Conservation (phyloP, 768 basidiomycete species). For the Gymnopilus dilepis region DNA sequence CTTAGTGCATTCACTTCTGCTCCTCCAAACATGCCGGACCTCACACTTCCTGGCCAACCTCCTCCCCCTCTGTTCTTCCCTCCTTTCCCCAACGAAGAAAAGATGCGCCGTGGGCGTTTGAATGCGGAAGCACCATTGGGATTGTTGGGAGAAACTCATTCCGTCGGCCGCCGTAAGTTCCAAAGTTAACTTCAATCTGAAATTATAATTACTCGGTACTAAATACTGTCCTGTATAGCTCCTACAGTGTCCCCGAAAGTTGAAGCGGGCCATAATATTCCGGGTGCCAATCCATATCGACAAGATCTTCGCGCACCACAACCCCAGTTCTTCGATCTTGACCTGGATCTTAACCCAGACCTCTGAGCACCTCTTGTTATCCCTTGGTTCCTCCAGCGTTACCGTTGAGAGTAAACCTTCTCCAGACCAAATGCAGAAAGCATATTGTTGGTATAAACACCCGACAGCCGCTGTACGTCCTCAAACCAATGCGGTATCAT, state of each 20-base stretch:
- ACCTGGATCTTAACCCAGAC: slow-evolving; percentile 86
- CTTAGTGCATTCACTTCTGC: slow-evolving; percentile 88
- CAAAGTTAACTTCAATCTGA: slow-evolving; percentile 9
- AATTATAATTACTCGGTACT: neutral
- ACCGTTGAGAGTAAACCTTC: neutral
- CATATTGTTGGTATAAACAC: neutral
- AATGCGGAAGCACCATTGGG: slow-evolving; percentile 84
- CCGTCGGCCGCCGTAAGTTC: slow-evolving; percentile 73
- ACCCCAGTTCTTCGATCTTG: slow-evolving; percentile 75
- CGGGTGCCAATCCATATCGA: slow-evolving; percentile 71
- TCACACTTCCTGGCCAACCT: slow-evolving; percentile 69
- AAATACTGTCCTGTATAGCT: slow-evolving; percentile 43
- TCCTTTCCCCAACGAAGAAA: slow-evolving; percentile 91
- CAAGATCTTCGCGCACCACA: slow-evolving; percentile 68
- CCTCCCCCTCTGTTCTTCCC: slow-evolving; percentile 86
- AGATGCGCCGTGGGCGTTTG: slow-evolving; percentile 83
- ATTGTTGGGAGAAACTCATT: slow-evolving; percentile 78
- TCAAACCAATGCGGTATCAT: neutral
- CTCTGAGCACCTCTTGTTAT: slow-evolving; percentile 41
- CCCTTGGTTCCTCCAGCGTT: neutral
- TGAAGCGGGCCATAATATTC: slow-evolving; percentile 50
- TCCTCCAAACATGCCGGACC: slow-evolving; percentile 86
- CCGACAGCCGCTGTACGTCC: neutral
- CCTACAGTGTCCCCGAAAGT: slow-evolving; percentile 65
- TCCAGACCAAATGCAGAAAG: neutral